phyloP scores from a whole-genome alignment of 1,284 basidiomycete genomes.

The Chondrostereum purpureum region DNA sequence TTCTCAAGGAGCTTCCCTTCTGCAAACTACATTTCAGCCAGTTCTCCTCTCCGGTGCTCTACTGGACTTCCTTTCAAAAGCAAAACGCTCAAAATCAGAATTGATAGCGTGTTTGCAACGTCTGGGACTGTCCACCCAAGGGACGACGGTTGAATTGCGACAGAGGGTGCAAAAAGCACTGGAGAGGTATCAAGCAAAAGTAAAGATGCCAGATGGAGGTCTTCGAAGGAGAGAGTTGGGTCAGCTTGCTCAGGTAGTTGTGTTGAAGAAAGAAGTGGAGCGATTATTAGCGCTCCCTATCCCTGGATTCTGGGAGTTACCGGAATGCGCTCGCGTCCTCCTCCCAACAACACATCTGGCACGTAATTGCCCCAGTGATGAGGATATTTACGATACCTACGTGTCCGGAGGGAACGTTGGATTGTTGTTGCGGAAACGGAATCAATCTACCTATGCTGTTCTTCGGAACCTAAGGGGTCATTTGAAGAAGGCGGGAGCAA shows the following conservation, averaged over 20 bases:
- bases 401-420: constrained; percentile 14
- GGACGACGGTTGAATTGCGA: constrained; percentile 29
- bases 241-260: constrained; percentile 35
- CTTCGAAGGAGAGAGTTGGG: constrained; percentile 29
- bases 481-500: constrained; percentile 16
- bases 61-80: constrained; percentile 33
- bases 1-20: constrained; percentile 37
- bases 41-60: constrained; percentile 37
- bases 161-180: constrained; percentile 29
- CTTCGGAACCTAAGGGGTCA: constrained; percentile 25
- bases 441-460: constrained; percentile 27
- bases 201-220: constrained; percentile 12
- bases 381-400: constrained; percentile 29
- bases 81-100: constrained; percentile 26
- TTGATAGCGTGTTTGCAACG: constrained; percentile 32
- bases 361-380: constrained; percentile 29
- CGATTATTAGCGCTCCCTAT: constrained; percentile 39
- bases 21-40: constrained; percentile 41
- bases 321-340: constrained; percentile 28
- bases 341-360: constrained; percentile 15
- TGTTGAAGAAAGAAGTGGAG: constrained; percentile 37
- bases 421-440: constrained; percentile 26
- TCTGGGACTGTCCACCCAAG: constrained; percentile 29
- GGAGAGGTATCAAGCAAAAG: constrained; percentile 23
- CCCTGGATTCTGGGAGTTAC: constrained; percentile 40